Base-by-base conservation (phyloP, 345 rosid genomes). In the Diplotaxis tenuifolia region DNA sequence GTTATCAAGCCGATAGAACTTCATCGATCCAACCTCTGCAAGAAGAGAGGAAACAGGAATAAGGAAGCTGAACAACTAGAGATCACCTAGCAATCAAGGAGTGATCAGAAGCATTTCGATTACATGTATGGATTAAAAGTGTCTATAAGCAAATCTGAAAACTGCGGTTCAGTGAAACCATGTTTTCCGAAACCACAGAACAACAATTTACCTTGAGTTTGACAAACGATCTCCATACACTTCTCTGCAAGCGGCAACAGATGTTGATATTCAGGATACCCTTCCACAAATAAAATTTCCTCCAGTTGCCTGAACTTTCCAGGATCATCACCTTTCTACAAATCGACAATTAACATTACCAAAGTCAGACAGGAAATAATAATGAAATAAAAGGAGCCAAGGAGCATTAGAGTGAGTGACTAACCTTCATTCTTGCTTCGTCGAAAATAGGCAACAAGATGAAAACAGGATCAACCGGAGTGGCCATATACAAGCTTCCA, bases 371-470 rank as follows among this genome's bases (percentile, higher is more conserved):
- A 3, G 12, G 34, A 67, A 9, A 36, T 22, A 31, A 2, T 3
- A 75, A 54, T n/a, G 11, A 40, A 45, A 0, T 28, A 11, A 27
- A 22, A 31, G 65, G 54, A 56, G 60, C 32, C n/a, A 56, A 19
- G 29, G 73, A 67, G 38, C 38, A 76, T n/a, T 10, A 52, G 28
- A 27, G 68, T 9, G 47, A 89, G 68, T 18, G 55, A 89, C n/a
- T n/a, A n/a, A n/a, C 98, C 96, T 85, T 91, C 97, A 94, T 86
- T 82, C 96, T 81, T 60, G 93, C 96, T 80, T 94, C 88, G 60
- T 91, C 90, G 8, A 91, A 94, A 58, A 87, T 68, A 49, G 96
- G 96, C 82, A 89, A 79, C 79, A 94, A 49, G 63, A 88, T 80
- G 83, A 94, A 91, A 75, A 94, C 88, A 25, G 95, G 96, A 78